phyloP scores from a whole-genome alignment of 495 filamentous ascomycete genomes.

The Lasiosphaeria hispida region DNA sequence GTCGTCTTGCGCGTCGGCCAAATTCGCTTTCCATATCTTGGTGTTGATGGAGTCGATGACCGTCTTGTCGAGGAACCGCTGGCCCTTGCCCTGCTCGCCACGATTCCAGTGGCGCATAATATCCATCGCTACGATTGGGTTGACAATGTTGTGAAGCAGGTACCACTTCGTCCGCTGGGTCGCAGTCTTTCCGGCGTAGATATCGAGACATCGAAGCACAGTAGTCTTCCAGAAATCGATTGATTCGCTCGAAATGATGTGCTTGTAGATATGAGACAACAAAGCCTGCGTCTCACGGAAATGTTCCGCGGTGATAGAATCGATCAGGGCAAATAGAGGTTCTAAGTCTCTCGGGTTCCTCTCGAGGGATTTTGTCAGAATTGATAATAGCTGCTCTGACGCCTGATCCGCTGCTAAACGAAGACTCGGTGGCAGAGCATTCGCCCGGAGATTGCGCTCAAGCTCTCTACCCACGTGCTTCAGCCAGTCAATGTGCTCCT shows the following conservation, averaged over 20 bases:
- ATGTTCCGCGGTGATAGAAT: constrained; percentile 78
- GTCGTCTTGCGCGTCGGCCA: constrained; percentile 82
- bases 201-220: constrained; percentile 80
- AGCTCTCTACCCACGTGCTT: constrained; percentile 76
- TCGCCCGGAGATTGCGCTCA: constrained; percentile 64
- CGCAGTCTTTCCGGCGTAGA: constrained; percentile 74
- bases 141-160: constrained; percentile 85
- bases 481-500: constrained; percentile 63
- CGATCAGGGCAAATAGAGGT: constrained; percentile 79
- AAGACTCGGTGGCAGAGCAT: constrained; percentile 65
- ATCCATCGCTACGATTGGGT: constrained; percentile 97
- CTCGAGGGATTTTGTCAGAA: constrained; percentile 75
- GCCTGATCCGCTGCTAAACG: constrained; percentile 87
- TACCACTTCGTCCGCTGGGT: constrained; percentile 91
- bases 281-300: constrained; percentile 73
- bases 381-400: constrained; percentile 81
- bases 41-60: constrained; percentile 89
- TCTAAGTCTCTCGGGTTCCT: constrained; percentile 77
- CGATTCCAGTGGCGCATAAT: constrained; percentile 67
- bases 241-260: constrained; percentile 80
- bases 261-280: constrained; percentile 76
- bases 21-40: constrained; percentile 89
- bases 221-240: constrained; percentile 85
- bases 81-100: constrained; percentile 52
- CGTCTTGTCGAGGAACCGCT: constrained; percentile 78